These are phyloP conservation scores for Aureobasidium pullulans DNA, from an alignment of 2,329 filamentous ascomycete species.

Conservation along the genomic window DNA sequence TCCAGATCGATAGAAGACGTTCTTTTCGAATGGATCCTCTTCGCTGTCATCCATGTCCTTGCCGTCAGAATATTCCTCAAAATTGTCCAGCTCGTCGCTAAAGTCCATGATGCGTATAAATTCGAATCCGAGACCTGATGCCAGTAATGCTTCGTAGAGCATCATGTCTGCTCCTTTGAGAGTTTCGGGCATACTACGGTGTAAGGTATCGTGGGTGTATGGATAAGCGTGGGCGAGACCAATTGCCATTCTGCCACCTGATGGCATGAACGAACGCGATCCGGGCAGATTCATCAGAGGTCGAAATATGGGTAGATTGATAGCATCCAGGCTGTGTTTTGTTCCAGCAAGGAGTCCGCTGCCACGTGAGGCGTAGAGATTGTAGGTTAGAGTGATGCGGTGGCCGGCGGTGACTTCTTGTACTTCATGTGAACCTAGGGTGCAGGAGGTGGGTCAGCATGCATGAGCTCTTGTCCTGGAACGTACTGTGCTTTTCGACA, in stretches of 20 bases:
- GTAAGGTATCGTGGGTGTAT: conserved; percentile 16
- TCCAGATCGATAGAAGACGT: not conserved
- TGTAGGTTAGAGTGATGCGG: conserved; percentile 54
- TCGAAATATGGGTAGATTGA: conserved; percentile 30
- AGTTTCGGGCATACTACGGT: conserved; percentile 18
- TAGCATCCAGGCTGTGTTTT: conserved; percentile 25
- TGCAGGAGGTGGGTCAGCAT: no score
- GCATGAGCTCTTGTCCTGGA: no score
- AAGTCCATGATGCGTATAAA: not conserved
- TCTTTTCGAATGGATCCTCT: not conserved
- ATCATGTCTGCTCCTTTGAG: conserved; percentile 25
- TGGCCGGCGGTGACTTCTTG: conserved; percentile 44
- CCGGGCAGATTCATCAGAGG: conserved; percentile 27
- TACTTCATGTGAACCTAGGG: conserved; percentile 40
- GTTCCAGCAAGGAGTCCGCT: conserved; percentile 25
- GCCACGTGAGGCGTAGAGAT: conserved; percentile 41
- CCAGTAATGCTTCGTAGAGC: conserved; percentile 18
- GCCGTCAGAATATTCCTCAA: not conserved
- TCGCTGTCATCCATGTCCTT: not conserved
- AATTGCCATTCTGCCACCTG: conserved; percentile 18
- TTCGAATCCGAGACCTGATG: conserved; percentile 1
- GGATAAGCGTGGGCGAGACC: conserved; percentile 22
- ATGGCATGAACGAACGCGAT: conserved; percentile 29
- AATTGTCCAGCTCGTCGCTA: not conserved
- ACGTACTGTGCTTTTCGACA: no score